Conservation (phyloP, 2,329 filamentous ascomycete genomes). For the Sporothrix variecibatus region DNA sequence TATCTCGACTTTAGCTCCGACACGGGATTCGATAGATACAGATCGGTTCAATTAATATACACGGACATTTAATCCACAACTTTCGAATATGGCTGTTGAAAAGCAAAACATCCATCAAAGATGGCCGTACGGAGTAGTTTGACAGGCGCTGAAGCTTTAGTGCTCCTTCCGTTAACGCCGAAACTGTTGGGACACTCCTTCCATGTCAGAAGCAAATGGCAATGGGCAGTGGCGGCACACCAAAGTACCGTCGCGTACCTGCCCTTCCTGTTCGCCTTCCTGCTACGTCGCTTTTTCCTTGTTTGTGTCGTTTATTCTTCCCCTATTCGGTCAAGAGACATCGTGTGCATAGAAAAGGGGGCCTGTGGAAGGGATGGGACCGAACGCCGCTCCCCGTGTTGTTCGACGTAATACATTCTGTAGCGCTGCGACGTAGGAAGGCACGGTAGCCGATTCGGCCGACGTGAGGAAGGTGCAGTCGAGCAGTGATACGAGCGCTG, state of each 20-base stretch:
- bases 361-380: not conserved
- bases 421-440: slow-evolving; percentile 14
- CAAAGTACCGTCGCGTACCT: not conserved
- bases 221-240: not conserved
- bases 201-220: not conserved
- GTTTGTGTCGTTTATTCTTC: not conserved
- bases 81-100: not conserved
- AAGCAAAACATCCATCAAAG: not conserved
- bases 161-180: not conserved
- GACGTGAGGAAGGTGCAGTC: not conserved
- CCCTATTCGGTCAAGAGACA: not conserved
- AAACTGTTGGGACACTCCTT: not conserved
- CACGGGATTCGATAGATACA: not conserved
- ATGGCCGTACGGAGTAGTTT: not conserved
- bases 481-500: not conserved
- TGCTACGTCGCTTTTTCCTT: too few species aligned
- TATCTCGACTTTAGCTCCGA: not conserved
- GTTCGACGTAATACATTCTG: not conserved
- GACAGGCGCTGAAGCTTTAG: not conserved
- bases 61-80: not conserved
- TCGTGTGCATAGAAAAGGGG: not conserved
- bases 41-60: not conserved
- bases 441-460: slow-evolving; percentile 9
- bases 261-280: not conserved
- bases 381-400: not conserved